Evolutionary conservation across 75 land plant genomes (phyloP).

Genomic region (Adiantum capillusveneris): DNA sequence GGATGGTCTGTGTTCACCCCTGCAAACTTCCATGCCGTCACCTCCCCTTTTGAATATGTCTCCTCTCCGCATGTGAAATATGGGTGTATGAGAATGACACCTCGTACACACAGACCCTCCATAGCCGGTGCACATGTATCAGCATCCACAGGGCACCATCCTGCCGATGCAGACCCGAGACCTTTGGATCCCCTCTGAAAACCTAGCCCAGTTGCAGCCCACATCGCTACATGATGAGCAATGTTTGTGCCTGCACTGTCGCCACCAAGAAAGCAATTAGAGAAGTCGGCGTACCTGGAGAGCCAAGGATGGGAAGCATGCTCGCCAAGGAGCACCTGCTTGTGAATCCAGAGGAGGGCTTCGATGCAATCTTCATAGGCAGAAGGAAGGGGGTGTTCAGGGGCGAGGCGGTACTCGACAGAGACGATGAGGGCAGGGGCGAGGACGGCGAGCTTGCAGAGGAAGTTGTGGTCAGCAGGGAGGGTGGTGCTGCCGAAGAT

Average conservation of each 20-base stretch:
- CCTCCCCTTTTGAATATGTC: background rate
- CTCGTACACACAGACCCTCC: background rate
- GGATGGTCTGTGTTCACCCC: background rate
- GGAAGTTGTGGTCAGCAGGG: constrained; percentile 11
- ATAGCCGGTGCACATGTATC: constrained; percentile 8
- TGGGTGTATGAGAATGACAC: constrained; percentile 28
- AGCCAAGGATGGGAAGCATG: constrained; percentile 21
- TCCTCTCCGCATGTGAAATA: constrained; percentile 26
- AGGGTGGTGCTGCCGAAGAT: background rate
- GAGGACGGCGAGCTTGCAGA: constrained; percentile 7
- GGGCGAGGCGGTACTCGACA: constrained; percentile 33
- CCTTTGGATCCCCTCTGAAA: background rate
- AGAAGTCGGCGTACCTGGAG: constrained; percentile 2
- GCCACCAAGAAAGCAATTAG: constrained; percentile 9
- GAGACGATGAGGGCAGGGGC: constrained; percentile 22
- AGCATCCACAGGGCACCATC: background rate
- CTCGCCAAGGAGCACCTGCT: background rate
- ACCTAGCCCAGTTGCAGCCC: constrained; percentile 2
- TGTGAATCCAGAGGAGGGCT: constrained; percentile 23
- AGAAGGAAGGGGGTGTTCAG: constrained; percentile 21
- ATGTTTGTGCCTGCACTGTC: constrained; percentile 30
- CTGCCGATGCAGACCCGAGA: background rate
- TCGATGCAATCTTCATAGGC: constrained; percentile 26
- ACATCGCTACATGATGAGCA: constrained; percentile 4
- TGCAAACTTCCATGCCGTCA: background rate